Evolutionary conservation across 2,329 filamentous ascomycete species (phyloP), one percentile per base, ranked within the genome.

Genomic region (Aspergillus persii): DNA sequence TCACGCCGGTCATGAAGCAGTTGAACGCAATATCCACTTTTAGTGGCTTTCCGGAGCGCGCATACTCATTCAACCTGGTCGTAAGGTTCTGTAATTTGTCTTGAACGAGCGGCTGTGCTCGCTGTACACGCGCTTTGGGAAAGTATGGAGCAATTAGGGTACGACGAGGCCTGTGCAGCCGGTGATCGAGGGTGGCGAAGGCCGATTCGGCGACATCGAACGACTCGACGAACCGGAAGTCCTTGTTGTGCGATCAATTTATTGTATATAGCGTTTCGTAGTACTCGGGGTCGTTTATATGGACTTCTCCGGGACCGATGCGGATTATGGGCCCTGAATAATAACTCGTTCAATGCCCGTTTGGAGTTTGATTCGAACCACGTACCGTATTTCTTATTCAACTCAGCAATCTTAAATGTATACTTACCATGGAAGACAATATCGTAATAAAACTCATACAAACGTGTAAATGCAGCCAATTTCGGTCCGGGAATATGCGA

Each of bases 1-100:
- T 78, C 49, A 81, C 74, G 33, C 81, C 79, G 33, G 78, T 78
- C 2, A 77, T 77, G 50, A 77, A 70, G 23, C 77, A 77, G 26
- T 72, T 75, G 53, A 76, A 78, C 0, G 75, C 68, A 57, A 71
- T 60, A 39, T 71, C 64, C 33, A 68, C 57, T 29, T 64, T 61
- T 33, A 72, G 56, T 2, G 68, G 63, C 39, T 54, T 48, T n/a
- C n/a, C n/a, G n/a, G n/a, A 63, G 12, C 58, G 55, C 39, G 59
- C 61, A 39, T 65, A 68, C 11, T 60, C 65, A 4, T 61, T 54
- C 27, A 72, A 61, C 7, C 68, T 66, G 31, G 54, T 33, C 48
- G 64, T 68, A 2, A 73, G 62, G 52, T 68, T 71, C 33, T 68
- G 58, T 1, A 71, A 58, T 33, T 71, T 63, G 9, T 18, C 23